Evolutionary conservation across 75 land plant species (phyloP), one percentile per base, ranked within the genome.

Genomic region (Gnetum montanum): DNA sequence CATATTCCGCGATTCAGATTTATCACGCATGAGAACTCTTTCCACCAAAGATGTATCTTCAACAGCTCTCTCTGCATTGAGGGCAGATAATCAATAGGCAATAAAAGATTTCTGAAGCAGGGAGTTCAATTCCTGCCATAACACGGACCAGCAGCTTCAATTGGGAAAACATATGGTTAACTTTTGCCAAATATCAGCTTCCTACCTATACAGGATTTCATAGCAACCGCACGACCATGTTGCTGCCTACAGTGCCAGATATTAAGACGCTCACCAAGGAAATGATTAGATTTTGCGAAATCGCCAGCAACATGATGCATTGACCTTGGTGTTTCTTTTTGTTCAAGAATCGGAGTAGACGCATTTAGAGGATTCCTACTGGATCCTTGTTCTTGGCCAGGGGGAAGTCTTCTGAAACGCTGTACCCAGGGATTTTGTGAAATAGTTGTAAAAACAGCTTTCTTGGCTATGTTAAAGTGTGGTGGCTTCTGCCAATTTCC

Each of bases 401-500:
- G 33, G 5, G 1, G 13, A 19, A 30, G 35, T 33, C 18, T 31
- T 52, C 36, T 52, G 20, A 52, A 52, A 25, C 33, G 55, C 19
- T 33, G 36, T 52, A 52, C 31, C 55, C 55, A 52, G 12, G 36
- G 27, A n/a, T 36, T 52, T 52, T 36, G 36, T 31, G 22, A 23
- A 33, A 31, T 25, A 1, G 8, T 52, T 19, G 23, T 20, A 52
- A 33, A 16, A 6, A 15, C 16, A n/a, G 6, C 30, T 12, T 29
- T 4, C 16, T 52, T 34, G 33, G 20, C 18, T 22, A 31, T 52
- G 20, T 13, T 31, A 27, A 13, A 6, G 20, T 30, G 5, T 6
- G 54, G 54, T 52, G 31, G 31, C 28, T n/a, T 57, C 48, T 1
- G 45, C 59, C 59, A 57, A 40, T 45, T 13, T 1, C 59, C 46